Evolutionary conservation across 352 stramenopile species (phyloP).

Genomic region (Phytophthora quininea): DNA sequence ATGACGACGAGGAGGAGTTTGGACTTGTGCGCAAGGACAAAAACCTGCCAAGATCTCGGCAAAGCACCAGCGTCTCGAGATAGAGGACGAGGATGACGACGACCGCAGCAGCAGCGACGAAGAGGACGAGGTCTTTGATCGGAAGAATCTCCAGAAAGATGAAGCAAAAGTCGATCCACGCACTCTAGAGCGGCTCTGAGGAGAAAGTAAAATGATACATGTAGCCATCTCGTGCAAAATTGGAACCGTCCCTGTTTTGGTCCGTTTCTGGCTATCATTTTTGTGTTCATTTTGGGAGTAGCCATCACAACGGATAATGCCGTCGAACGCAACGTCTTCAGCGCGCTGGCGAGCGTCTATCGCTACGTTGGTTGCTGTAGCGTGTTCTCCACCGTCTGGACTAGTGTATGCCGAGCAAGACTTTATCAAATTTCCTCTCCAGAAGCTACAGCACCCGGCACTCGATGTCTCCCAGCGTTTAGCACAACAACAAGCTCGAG

Average conservation of each 20-base stretch:
- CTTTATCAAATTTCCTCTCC: slow-evolving; percentile 38
- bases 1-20: slow-evolving; percentile 70
- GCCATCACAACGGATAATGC: neutral
- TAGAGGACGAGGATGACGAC: slow-evolving; percentile 41
- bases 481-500: slow-evolving; percentile 55
- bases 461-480: slow-evolving; percentile 19
- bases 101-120: slow-evolving; percentile 55
- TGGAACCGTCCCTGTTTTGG: too few relatives aligned
- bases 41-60: slow-evolving; percentile 21
- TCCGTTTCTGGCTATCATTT: neutral
- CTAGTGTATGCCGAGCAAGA: slow-evolving; percentile 1
- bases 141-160: slow-evolving; percentile 36
- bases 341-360: slow-evolving; percentile 20
- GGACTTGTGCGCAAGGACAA: slow-evolving; percentile 43
- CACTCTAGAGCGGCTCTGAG: slow-evolving; percentile 67
- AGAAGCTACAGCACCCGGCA: slow-evolving; percentile 23
- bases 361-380: slow-evolving; percentile 5
- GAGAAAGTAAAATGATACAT: slow-evolving; percentile 1
- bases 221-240: neutral
- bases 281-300: neutral
- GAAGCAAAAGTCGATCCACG: slow-evolving; percentile 60
- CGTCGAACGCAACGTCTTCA: neutral
- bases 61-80: slow-evolving; percentile 48
- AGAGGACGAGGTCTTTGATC: slow-evolving; percentile 81
- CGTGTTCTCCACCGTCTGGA: slow-evolving; percentile 1